Base-by-base conservation (phyloP, 108 stramenopile genomes). In the Cyclotella baltica region DNA sequence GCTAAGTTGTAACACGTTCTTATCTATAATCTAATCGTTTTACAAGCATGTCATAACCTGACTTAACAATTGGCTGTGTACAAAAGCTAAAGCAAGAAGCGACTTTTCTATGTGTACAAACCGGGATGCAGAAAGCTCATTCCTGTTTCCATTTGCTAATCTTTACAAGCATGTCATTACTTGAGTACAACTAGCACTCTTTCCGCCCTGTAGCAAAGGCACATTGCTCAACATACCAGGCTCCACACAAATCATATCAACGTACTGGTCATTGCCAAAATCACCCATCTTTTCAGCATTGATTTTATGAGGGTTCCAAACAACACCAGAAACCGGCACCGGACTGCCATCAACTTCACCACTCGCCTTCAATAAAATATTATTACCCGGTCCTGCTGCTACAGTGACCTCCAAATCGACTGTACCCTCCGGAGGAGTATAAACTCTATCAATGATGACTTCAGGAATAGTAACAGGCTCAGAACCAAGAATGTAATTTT, bases 171-270 rank as follows among this genome's bases (percentile, higher is more conserved):
- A 61, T 3, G 51, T 70, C 30, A 91, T 83, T 16, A 76, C 73
- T 74, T 93, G 92, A 5, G 81, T 86, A 36, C 91, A 82, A 16
- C 53, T 79, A 11, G 88, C 86, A 28, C 56, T 63, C 33, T 83
- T 84, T 19, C 89, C 89, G 2, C 83, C 65, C 58, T 78, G 70
- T 34, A 93, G 31, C 38, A 56, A 23, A 0, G 86, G 83, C 29
- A 75, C 69, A 70, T 75, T 57, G 29, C 38, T 70, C 4, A 93
- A 62, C 29, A 95, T 68, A 28, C 92, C 92, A 29, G 94, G 94
- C 65, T 95, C 92, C 15, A 92, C 89, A 70, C 94, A 95, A 55
- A 95, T 89, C 90, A 95, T 93, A 16, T 93, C 92, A 28, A 76
- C 46, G 64, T 93, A 89, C 79, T 88, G 81, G 61, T 93, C 92